Evolutionary conservation across 208 protist genomes (phyloP), one percentile per base, ranked within the genome.

Genomic region (Trypanosoma lewisi): DNA sequence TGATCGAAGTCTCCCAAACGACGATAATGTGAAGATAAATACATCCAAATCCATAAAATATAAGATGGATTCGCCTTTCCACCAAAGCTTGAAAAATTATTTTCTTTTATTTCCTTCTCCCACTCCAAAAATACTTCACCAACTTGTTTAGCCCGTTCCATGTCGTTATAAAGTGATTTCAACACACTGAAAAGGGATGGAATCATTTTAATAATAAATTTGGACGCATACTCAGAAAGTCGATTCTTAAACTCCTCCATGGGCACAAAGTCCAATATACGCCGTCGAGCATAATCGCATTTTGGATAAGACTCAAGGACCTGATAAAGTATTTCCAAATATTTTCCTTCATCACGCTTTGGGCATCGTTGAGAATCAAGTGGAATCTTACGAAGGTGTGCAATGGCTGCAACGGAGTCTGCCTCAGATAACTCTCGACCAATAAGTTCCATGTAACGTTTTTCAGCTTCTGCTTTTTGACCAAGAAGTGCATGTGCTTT

Each of bases 101-200:
- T 67, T 28, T 53, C 70, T 30, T 65, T 67, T 23, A 94, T 57
- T 62, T 94, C 81, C 5, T 25, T 37, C 64, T 91, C 82, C 80
- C 86, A 81, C 42, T 67, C 28, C 0, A 64, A 27, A 60, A 96
- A 87, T 7, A 96, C 68, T 23, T 88, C 81, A n/a, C 82, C 91
- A 54, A 98, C 85, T 21, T 80, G 41, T 28, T 78, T 53, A 21
- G 78, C 80, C 41, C 96, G 91, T 37, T 71, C 77, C 6, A 70
- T n/a, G 60, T 82, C 69, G 19, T 34, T 44, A 85, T 98, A 98
- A 17, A 98, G 76, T 2, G 82, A 87, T 78, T 98, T 98, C 44
- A 98, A 67, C 21, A 88, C 86, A 63, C 81, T 92, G 66, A 97
- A 97, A 6, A 98, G 75, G 9, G 96, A 98, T 48, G 96, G 95